Conservation (phyloP, 495 filamentous ascomycete species). For the Daldinia grandis region DNA sequence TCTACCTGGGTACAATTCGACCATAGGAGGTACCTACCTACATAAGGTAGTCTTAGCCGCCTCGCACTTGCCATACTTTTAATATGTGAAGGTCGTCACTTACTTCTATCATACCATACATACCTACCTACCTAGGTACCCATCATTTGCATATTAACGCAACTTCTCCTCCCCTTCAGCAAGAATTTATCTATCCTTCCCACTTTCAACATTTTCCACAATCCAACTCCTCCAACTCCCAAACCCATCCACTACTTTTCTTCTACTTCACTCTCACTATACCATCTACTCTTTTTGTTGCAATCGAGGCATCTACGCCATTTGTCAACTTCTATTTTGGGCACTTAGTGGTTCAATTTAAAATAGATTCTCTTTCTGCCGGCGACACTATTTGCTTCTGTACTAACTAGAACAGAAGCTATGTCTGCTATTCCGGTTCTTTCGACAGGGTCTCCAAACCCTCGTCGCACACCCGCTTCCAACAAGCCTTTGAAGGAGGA, state of each 20-base stretch:
- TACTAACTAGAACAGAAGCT: slow-evolving; percentile 29
- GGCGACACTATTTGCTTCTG: slow-evolving; percentile 14
- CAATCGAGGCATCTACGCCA: slow-evolving; percentile 44
- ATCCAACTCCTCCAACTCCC: slow-evolving; percentile 11
- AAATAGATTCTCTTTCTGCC: slow-evolving; percentile 21
- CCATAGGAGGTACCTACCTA: not conserved
- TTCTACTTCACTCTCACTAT: slow-evolving; percentile 12
- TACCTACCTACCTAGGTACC: too few species aligned
- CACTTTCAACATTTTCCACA: slow-evolving; percentile 39
- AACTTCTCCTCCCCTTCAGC: slow-evolving; percentile 1
- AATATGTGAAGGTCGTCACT: not conserved
- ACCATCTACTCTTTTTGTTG: slow-evolving; percentile 41
- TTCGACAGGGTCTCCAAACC: slow-evolving; percentile 59
- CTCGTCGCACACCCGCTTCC: slow-evolving; percentile 49
- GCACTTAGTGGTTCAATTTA: slow-evolving; percentile 31
- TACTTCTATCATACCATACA: not conserved
- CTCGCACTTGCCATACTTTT: not conserved
- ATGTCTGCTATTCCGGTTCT: slow-evolving; percentile 57
- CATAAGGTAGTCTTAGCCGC: not conserved
- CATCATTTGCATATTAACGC: not conserved
- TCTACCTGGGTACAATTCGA: not conserved
- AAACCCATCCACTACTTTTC: slow-evolving; percentile 16
- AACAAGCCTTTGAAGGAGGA: slow-evolving; percentile 54
- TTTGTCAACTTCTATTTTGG: slow-evolving; percentile 40
- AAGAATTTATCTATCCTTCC: slow-evolving; percentile 18